Percentiles rank a stretch among this genome's conserved stretches.
Evolutionary conservation across 371 early-diverging fungal genomes (phyloP).

Genomic region (Haplosporangium sp.): DNA sequence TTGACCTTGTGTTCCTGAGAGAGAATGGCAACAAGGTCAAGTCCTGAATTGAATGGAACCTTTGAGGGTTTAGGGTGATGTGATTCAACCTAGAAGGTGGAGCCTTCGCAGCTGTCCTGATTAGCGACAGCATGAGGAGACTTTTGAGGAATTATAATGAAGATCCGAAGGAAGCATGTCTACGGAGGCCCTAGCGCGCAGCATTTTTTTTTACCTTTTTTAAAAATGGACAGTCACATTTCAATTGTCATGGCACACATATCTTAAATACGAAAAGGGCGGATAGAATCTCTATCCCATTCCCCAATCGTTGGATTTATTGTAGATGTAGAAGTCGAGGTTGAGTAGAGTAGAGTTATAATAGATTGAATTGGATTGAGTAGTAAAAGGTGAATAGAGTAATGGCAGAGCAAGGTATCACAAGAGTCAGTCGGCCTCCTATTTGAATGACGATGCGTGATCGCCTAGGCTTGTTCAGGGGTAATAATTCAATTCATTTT

Average conservation of each 20-base stretch:
- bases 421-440: not conserved
- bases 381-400: no score
- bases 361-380: no score
- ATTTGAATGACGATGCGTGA: not conserved
- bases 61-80: not conserved
- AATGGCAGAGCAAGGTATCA: not conserved
- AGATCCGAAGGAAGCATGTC: not conserved
- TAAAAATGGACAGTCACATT: not conserved
- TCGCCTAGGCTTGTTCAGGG: not conserved
- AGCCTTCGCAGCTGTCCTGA: conserved; percentile 19
- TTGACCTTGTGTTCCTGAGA: not conserved
- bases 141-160: not conserved
- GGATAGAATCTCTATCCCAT: not conserved
- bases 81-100: not conserved
- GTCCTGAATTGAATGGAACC: not conserved
- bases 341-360: not conserved
- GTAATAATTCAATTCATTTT: not conserved
- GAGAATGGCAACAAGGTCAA: not conserved
- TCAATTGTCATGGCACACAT: not conserved
- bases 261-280: not conserved
- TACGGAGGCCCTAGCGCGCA: not conserved
- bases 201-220: no score
- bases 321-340: no score
- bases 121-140: conserved; percentile 30
- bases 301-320: no score